These are phyloP conservation scores for Cinnamomum chago DNA, from an alignment of 164 flowering plant genomes.

Conservation along the genomic window DNA sequence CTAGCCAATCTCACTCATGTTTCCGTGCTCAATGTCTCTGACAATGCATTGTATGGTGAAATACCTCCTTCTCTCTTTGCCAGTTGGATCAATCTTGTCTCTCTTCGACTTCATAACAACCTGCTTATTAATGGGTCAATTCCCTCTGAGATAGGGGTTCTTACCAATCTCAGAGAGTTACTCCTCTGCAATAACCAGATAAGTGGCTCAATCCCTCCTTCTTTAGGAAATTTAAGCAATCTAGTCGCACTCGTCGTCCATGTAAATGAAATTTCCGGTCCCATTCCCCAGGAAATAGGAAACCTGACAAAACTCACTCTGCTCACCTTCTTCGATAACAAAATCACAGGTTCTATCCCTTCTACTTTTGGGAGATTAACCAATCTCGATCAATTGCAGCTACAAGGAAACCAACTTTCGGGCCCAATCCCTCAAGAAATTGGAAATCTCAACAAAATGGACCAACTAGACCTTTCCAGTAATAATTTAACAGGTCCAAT, in stretches of 20 bases:
- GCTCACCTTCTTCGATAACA: slow-evolving; percentile 68
- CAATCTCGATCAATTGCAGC: neutral
- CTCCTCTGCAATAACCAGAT: no score
- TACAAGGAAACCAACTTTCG: slow-evolving; percentile 11
- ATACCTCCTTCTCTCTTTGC: slow-evolving; percentile 19
- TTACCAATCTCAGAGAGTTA: neutral
- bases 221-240: no score
- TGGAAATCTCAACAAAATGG: slow-evolving; percentile 1
- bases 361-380: slow-evolving; percentile 14
- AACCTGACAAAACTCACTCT: slow-evolving; percentile 48
- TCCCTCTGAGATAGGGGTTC: slow-evolving; percentile 26
- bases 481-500: neutral
- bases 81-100: slow-evolving; percentile 9
- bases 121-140: slow-evolving; percentile 11
- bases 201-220: no score
- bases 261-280: no score
- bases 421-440: slow-evolving; percentile 27
- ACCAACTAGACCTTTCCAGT: no score
- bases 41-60: slow-evolving; percentile 14
- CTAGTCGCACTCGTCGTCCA: no score
- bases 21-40: slow-evolving; percentile 15
- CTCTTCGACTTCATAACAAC: slow-evolving; percentile 12
- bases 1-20: slow-evolving; percentile 23
- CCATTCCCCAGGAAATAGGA: slow-evolving; percentile 34
- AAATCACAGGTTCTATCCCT: slow-evolving; percentile 22